A percentile compares a stretch with the other conserved stretches of the same genome.
phyloP scores from a whole-genome alignment of 768 basidiomycete species.

The Xanthoconium purpureum region DNA sequence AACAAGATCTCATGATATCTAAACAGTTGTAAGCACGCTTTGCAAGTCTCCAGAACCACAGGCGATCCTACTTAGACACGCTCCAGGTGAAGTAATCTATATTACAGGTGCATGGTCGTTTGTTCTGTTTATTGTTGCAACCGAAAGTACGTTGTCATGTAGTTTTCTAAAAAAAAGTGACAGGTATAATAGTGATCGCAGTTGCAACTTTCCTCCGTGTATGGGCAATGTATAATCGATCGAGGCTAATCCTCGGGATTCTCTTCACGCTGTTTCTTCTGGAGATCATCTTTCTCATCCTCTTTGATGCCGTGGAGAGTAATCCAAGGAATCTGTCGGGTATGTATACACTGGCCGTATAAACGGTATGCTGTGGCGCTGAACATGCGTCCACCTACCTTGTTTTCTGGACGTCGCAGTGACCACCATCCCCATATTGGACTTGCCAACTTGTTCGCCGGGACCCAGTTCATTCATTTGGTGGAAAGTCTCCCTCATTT shows the following conservation, averaged over 20 bases:
- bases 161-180: neutral
- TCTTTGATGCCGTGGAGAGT: neutral
- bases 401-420: neutral
- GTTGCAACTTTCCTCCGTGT: conserved; percentile 3
- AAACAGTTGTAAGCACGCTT: neutral
- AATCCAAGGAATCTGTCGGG: neutral
- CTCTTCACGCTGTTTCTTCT: neutral
- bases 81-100: neutral
- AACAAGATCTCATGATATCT: neutral
- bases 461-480: neutral
- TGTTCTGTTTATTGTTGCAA: neutral
- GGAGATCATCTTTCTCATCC: neutral
- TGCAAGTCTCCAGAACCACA: too few relatives aligned
- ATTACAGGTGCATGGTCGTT: neutral
- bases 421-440: neutral
- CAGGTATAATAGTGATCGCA: neutral
- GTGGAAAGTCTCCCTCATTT: neutral
- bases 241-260: neutral
- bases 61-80: too few relatives aligned
- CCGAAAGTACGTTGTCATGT: conserved; percentile 4
- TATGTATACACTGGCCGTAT: neutral
- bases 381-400: neutral
- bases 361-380: neutral
- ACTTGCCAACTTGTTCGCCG: neutral
- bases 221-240: neutral